Percentiles rank a stretch among this genome's conserved stretches.
Evolutionary conservation across 2,329 filamentous ascomycete species (phyloP).

Genomic region (Diaporthe longicolla): DNA sequence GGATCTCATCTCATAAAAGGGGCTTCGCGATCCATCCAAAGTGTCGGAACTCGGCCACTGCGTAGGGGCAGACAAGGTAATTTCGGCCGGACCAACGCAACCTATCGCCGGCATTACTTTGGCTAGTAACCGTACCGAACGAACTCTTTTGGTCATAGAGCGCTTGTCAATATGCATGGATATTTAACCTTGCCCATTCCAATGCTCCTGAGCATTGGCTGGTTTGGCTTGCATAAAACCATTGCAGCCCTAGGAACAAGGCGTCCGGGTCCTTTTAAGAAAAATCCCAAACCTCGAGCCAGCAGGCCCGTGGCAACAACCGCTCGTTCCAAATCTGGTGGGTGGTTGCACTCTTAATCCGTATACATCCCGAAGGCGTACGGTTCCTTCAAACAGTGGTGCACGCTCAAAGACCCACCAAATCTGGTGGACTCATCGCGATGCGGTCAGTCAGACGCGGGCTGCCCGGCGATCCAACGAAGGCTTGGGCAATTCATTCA

Average conservation of each 20-base stretch:
- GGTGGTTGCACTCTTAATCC: no score
- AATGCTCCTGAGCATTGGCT: neutral
- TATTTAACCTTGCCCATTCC: neutral
- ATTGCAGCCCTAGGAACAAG: neutral
- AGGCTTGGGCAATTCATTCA: neutral
- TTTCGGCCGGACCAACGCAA: neutral
- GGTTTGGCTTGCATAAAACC: neutral
- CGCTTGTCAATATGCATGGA: neutral
- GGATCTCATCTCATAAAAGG: slow-evolving; percentile 31
- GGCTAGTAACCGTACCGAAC: neutral
- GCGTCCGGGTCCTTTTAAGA: neutral
- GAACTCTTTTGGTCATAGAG: neutral
- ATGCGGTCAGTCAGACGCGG: neutral
- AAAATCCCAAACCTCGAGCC: no score
- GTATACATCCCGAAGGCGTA: no score
- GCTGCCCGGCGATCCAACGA: neutral
- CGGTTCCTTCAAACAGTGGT: no score
- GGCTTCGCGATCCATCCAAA: slow-evolving; percentile 10
- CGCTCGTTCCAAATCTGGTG: no score
- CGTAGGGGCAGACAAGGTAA: neutral
- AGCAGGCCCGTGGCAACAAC: no score
- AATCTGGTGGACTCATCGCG: neutral
- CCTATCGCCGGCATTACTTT: neutral
- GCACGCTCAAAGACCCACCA: no score
- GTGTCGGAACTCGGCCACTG: slow-evolving; percentile 9